Percentiles rank a stretch among this genome's conserved stretches.
These are phyloP conservation scores for Tolypocladium tropicale DNA, from an alignment of 2,329 filamentous ascomycete species.

Conservation along the genomic window DNA sequence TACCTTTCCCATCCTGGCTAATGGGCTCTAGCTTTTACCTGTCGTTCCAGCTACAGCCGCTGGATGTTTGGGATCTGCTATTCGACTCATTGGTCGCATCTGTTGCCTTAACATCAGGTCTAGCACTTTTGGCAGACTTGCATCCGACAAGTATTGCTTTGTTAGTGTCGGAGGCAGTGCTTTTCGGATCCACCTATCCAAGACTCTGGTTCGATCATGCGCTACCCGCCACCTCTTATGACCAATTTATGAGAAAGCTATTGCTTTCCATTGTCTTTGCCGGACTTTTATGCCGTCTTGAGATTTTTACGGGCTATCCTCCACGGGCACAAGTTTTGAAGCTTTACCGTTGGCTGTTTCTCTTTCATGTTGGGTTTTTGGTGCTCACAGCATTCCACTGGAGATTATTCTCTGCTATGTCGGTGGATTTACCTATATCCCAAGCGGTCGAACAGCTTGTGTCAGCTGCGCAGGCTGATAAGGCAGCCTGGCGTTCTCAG, in stretches of 20 bases:
- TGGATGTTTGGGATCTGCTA: constrained; percentile 17
- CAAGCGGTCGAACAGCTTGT: constrained; percentile 7
- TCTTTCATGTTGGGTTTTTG: constrained; percentile 5
- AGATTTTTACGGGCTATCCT: neutral
- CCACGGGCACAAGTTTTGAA: neutral
- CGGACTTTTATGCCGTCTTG: constrained; percentile 3
- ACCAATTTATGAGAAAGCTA: neutral
- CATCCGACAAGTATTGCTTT: constrained; percentile 17
- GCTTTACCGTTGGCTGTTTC: constrained; percentile 6
- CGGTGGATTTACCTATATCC: neutral
- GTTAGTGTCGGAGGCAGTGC: constrained; percentile 10
- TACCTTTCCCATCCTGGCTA: constrained; percentile 13
- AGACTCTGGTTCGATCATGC: neutral
- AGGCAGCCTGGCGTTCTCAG: constrained; percentile 8
- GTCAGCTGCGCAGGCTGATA: constrained; percentile 4
- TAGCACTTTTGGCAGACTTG: constrained; percentile 16
- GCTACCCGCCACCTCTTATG: constrained; percentile 1
- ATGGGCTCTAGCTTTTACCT: constrained; percentile 16
- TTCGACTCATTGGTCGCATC: constrained; percentile 16
- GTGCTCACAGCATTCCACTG: constrained; percentile 3
- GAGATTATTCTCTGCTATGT: neutral
- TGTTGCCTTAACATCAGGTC: constrained; percentile 12
- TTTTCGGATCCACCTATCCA: constrained; percentile 7
- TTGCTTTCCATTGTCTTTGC: neutral
- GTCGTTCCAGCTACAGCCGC: constrained; percentile 17